Conservation (phyloP, 2,329 filamentous ascomycete genomes). For the Scedosporium dehoogii region DNA sequence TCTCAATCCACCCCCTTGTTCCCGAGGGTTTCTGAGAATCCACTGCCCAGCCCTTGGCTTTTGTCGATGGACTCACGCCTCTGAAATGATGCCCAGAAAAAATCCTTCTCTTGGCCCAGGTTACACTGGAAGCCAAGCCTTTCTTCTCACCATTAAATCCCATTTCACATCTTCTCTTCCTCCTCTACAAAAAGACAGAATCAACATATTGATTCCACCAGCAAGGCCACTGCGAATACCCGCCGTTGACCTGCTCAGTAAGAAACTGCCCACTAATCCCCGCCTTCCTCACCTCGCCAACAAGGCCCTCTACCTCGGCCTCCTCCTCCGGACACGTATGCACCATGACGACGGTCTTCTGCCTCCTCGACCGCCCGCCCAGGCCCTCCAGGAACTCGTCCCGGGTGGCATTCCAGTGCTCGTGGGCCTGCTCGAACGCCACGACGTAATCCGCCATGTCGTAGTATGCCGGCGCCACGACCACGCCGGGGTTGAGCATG, state of each 20-base stretch:
- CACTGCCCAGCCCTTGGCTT: too few species aligned
- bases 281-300: conserved; percentile 3
- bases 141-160: background rate
- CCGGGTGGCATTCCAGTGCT: conserved; percentile 9
- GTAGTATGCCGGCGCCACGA: conserved; percentile 29
- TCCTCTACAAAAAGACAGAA: background rate
- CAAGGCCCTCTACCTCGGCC: conserved; percentile 2
- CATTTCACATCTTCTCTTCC: background rate
- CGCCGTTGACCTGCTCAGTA: conserved; percentile 12
- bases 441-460: conserved; percentile 31
- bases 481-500: conserved; percentile 34
- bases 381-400: background rate
- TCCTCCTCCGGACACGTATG: conserved; percentile 7
- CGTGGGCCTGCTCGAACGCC: conserved; percentile 27
- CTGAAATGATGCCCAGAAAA: too few species aligned
- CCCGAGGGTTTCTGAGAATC: too few species aligned
- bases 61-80: too few species aligned
- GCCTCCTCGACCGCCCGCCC: background rate
- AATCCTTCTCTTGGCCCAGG: too few species aligned
- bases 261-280: conserved; percentile 12
- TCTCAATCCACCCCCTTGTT: too few species aligned
- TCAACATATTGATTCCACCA: conserved; percentile 10
- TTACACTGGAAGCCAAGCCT: too few species aligned
- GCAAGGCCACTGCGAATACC: conserved; percentile 13
- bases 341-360: conserved; percentile 12